Base-by-base conservation (phyloP, 108 stramenopile species). In the Nitzschia sp. region DNA sequence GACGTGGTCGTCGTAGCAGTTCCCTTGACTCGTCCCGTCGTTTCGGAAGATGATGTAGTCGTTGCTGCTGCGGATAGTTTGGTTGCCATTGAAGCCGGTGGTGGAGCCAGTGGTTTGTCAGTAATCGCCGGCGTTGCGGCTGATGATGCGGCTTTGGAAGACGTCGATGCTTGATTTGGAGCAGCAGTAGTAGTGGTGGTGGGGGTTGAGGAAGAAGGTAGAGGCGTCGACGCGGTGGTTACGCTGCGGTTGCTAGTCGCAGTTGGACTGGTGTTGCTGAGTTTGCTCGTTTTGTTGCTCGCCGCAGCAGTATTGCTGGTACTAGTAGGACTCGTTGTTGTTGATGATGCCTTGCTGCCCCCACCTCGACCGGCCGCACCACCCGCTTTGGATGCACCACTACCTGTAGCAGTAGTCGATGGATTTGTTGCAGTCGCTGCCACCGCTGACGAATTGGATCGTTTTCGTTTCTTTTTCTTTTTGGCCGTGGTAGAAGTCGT, bases 381-480 rank as follows among this genome's bases (percentile, higher is more conserved):
- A n/a, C n/a, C n/a, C n/a, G n/a, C n/a, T n/a, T n/a, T n/a, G n/a
- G n/a, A n/a, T n/a, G n/a, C n/a, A n/a, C n/a, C n/a, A n/a, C n/a
- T n/a, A n/a, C n/a, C n/a, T n/a, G n/a, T n/a, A n/a, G n/a, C n/a
- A n/a, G n/a, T n/a, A n/a, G n/a, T n/a, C n/a, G n/a, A n/a, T n/a
- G n/a, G n/a, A n/a, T n/a, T n/a, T n/a, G n/a, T n/a, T n/a, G n/a
- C n/a, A n/a, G n/a, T n/a, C n/a, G n/a, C n/a, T n/a, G n/a, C n/a
- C n/a, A n/a, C n/a, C n/a, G n/a, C n/a, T n/a, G n/a, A n/a, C n/a
- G 57, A 29, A 58, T 30, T 29, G 28, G 64, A 51, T 56, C 33
- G 36, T 42, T 68, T 68, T 2, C 66, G 66, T 56, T 68, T 68
- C 54, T 68, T 65, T 23, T 65, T 65, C 30, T 48, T 48, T 51